phyloP scores from a whole-genome alignment of 176 grass and related monocot species.

The Rhipidocladum racemiflorum region DNA sequence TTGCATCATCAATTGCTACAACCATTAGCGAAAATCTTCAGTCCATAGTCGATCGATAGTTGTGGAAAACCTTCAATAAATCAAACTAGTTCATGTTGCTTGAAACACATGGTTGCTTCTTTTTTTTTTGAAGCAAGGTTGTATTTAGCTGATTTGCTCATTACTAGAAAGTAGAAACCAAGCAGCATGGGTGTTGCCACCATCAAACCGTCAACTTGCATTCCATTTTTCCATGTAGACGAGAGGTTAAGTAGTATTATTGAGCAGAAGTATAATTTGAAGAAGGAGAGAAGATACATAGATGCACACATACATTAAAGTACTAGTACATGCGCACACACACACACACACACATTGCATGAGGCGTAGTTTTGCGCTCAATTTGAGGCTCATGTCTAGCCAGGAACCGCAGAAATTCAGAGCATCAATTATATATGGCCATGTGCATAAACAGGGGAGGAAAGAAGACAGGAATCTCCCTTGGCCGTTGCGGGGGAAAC shows the following conservation, averaged over 20 bases:
- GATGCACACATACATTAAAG: background rate
- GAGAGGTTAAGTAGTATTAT: too few species aligned
- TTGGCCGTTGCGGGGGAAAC: too few species aligned
- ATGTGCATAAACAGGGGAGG: background rate
- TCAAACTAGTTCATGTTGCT: background rate
- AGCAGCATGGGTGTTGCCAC: background rate
- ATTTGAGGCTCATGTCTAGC: slow-evolving; percentile 22
- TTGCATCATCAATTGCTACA: background rate
- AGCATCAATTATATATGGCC: background rate
- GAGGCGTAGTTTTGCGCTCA: background rate
- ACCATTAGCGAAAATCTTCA: background rate
- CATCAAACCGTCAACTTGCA: background rate
- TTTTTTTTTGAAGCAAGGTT: too few species aligned
- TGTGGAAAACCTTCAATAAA: background rate
- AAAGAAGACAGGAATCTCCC: too few species aligned
- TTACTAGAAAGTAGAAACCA: background rate
- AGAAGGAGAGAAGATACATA: too few species aligned
- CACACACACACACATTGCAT: too few species aligned
- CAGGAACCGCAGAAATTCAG: background rate
- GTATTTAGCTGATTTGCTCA: background rate
- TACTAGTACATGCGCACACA: too few species aligned
- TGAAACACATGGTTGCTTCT: background rate
- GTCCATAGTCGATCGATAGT: background rate
- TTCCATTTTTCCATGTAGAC: background rate
- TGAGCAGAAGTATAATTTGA: background rate